phyloP scores from a whole-genome alignment of 208 protist species.

The Acanthamoeba lenticulata region DNA sequence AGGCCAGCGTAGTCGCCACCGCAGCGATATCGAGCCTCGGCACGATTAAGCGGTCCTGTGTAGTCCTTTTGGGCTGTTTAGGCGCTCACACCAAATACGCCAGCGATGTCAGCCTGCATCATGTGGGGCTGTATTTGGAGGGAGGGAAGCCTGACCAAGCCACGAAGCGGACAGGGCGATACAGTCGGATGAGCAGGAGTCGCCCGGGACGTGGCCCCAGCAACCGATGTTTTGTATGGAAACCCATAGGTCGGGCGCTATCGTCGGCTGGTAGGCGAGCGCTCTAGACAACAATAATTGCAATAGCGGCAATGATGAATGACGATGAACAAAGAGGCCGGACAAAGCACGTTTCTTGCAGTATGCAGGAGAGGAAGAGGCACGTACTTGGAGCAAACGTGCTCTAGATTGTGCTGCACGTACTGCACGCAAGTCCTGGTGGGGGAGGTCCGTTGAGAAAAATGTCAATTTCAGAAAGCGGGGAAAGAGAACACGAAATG shows the following conservation, averaged over 20 bases:
- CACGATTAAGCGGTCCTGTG: background rate
- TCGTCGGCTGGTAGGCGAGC: background rate
- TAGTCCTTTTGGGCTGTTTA: background rate
- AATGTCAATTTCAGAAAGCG: background rate
- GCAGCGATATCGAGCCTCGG: background rate
- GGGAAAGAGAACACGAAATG: background rate
- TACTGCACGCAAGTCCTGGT: background rate
- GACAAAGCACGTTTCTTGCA: too few species aligned
- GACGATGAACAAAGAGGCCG: too few species aligned
- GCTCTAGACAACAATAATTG: background rate
- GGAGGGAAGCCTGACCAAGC: background rate
- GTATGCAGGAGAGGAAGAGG: background rate
- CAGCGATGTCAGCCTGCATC: background rate
- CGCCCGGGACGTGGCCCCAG: background rate
- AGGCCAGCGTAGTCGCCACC: constrained; percentile 11
- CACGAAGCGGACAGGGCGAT: background rate
- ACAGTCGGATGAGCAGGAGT: constrained; percentile 1
- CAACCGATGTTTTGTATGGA: constrained; percentile 26
- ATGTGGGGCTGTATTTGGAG: background rate
- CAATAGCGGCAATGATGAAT: background rate
- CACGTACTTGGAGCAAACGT: background rate
- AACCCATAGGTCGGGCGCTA: constrained; percentile 3
- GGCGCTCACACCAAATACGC: background rate
- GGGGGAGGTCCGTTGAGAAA: background rate
- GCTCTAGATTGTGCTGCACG: background rate